Evolutionary conservation across 768 basidiomycete species (phyloP).

Genomic region (Rubroboletus satanas): DNA sequence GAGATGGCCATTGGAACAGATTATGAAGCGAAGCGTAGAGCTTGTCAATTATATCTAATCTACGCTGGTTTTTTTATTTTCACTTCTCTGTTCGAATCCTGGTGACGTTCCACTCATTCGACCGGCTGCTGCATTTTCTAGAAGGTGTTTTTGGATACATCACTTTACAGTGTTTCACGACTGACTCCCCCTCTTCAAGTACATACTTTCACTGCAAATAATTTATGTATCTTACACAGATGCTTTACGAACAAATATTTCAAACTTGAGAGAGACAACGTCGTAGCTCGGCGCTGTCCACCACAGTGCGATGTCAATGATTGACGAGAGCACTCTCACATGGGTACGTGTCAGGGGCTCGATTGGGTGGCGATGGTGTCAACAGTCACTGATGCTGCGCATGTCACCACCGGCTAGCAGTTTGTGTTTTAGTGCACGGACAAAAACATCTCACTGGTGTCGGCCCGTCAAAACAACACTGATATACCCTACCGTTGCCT

Average conservation of each 20-base stretch:
- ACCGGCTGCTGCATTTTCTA: constrained; percentile 4
- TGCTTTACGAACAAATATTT: constrained; percentile 9
- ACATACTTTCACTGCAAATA: constrained; percentile 23
- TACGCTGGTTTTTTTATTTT: not conserved
- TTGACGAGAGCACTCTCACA: not conserved
- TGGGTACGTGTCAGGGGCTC: not conserved
- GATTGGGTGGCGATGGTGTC: too few relatives aligned
- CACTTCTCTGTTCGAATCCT: not conserved
- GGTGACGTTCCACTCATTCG: not conserved
- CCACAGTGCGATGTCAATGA: not conserved
- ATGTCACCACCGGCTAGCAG: not conserved
- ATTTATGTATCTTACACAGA: constrained; percentile 22
- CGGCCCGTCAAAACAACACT: not conserved
- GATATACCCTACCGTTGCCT: not conserved
- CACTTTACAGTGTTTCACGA: constrained; percentile 12
- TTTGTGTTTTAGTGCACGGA: not conserved
- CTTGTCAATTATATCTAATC: constrained; percentile 46
- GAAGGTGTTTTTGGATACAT: constrained; percentile 24
- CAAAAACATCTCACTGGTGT: too few relatives aligned
- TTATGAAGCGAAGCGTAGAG: constrained; percentile 69
- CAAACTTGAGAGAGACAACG: not conserved
- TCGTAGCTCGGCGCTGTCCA: not conserved
- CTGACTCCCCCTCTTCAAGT: constrained; percentile 11
- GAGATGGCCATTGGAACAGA: constrained; percentile 76
- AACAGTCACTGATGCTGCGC: not conserved